These are phyloP conservation scores for Xylariaceae sp. DNA, from an alignment of 2,329 filamentous ascomycete species.

Conservation along the genomic window DNA sequence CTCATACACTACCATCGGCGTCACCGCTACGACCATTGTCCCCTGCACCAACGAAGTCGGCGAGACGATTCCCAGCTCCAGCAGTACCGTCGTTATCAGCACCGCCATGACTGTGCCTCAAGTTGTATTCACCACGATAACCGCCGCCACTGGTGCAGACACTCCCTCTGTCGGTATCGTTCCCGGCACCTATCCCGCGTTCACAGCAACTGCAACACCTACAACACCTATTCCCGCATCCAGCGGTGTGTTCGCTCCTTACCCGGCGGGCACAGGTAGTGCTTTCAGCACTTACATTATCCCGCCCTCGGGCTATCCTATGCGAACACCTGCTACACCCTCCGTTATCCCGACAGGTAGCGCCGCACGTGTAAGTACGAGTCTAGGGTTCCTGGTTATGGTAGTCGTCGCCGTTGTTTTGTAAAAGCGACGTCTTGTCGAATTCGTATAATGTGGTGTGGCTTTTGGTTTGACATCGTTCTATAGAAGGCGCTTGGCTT, in stretches of 20 bases:
- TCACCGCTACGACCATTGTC: slow-evolving; percentile 47
- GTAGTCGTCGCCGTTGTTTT: slow-evolving; percentile 40
- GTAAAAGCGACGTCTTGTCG: slow-evolving; percentile 35
- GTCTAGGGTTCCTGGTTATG: slow-evolving; percentile 42
- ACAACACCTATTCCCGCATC: slow-evolving; percentile 30
- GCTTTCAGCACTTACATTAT: slow-evolving; percentile 35
- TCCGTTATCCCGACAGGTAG: slow-evolving; percentile 30
- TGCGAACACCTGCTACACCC: slow-evolving; percentile 16
- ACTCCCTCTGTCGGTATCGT: slow-evolving; percentile 39
- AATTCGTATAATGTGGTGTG: background rate
- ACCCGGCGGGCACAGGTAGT: slow-evolving; percentile 33
- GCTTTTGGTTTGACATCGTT: too few species aligned
- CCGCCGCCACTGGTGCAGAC: slow-evolving; percentile 23
- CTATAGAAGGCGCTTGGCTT: too few species aligned
- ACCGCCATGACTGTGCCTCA: slow-evolving; percentile 43
- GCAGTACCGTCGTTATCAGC: slow-evolving; percentile 41
- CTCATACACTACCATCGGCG: slow-evolving; percentile 42
- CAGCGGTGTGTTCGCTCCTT: slow-evolving; percentile 25
- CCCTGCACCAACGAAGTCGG: slow-evolving; percentile 44
- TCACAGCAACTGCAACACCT: too few species aligned
- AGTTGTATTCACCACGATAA: slow-evolving; percentile 35
- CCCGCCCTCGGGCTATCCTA: slow-evolving; percentile 32
- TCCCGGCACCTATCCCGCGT: slow-evolving; percentile 34
- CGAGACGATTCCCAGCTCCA: slow-evolving; percentile 45
- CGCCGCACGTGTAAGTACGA: slow-evolving; percentile 35